These are phyloP conservation scores for Bryopsis sp. DNA, from an alignment of 139 green algal genomes.

Conservation along the genomic window DNA sequence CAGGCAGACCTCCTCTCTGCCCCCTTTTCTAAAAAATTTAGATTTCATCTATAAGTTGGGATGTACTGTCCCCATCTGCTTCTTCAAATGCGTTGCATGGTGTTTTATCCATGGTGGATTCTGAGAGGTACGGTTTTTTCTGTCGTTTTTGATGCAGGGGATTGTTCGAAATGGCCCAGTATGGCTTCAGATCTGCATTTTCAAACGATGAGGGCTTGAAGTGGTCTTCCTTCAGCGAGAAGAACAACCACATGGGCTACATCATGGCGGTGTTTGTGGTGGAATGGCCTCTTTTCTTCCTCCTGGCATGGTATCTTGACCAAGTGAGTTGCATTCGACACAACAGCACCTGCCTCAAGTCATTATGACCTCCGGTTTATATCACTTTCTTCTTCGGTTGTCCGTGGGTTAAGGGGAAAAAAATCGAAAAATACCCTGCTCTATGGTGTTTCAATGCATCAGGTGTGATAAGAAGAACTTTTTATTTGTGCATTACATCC, in stretches of 20 bases:
- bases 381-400: neutral
- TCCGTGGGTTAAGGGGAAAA: neutral
- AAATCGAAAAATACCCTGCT: neutral
- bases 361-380: neutral
- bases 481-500: neutral
- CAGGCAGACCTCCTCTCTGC: too few relatives aligned
- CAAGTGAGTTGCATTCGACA: slow-evolving; percentile 30
- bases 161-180: slow-evolving; percentile 17
- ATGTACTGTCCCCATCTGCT: too few relatives aligned
- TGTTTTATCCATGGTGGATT: too few relatives aligned
- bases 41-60: too few relatives aligned
- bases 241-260: slow-evolving; percentile 21
- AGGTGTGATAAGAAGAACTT: neutral
- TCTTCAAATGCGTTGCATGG: too few relatives aligned
- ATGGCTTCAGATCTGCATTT: slow-evolving; percentile 13
- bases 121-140: too few relatives aligned
- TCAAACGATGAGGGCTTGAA: slow-evolving; percentile 1
- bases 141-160: slow-evolving; percentile 8
- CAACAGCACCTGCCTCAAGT: neutral
- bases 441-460: neutral
- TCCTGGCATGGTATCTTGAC: slow-evolving; percentile 66
- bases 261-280: slow-evolving; percentile 55
- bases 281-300: slow-evolving; percentile 71
- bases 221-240: neutral
- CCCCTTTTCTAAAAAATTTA: too few relatives aligned